These are phyloP conservation scores for Nicotiana attenuata DNA, from an alignment of 257 asterid species.

Conservation along the genomic window DNA sequence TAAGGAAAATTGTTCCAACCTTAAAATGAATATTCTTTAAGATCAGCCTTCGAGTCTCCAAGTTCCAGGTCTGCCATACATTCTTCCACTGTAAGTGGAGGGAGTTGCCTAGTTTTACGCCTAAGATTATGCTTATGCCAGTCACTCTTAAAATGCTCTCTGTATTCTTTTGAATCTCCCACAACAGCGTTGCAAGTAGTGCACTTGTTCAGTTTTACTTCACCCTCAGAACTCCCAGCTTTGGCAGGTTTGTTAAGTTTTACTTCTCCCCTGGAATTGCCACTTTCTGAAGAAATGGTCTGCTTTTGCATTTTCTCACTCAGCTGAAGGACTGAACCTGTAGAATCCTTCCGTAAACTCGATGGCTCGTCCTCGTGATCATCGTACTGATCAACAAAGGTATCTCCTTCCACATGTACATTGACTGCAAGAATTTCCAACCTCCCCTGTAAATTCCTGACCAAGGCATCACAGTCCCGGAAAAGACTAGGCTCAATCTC, in stretches of 20 bases:
- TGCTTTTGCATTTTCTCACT: slow-evolving; percentile 62
- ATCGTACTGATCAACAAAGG: slow-evolving; percentile 57
- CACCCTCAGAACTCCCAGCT: slow-evolving; percentile 41
- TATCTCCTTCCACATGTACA: slow-evolving; percentile 68
- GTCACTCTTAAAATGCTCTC: slow-evolving; percentile 93
- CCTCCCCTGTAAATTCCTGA: slow-evolving; percentile 80
- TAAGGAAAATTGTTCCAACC: background rate
- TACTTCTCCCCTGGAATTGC: slow-evolving; percentile 38
- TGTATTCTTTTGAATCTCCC: slow-evolving; percentile 69
- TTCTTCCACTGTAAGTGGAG: slow-evolving; percentile 83
- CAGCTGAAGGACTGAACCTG: slow-evolving; percentile 31
- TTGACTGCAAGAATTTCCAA: slow-evolving; percentile 80
- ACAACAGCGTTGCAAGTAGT: slow-evolving; percentile 71
- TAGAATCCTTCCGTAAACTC: slow-evolving; percentile 27
- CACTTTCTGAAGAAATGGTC: slow-evolving; percentile 33
- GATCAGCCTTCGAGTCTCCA: slow-evolving; percentile 61
- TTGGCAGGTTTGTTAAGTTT: slow-evolving; percentile 44
- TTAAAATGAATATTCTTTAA: slow-evolving; percentile 86
- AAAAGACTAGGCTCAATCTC: slow-evolving; percentile 70
- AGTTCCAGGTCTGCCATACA: slow-evolving; percentile 63
- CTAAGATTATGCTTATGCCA: slow-evolving; percentile 92
- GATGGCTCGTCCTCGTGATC: slow-evolving; percentile 62
- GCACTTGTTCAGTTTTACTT: slow-evolving; percentile 66
- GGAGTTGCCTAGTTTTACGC: slow-evolving; percentile 77
- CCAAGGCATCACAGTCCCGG: slow-evolving; percentile 69